phyloP scores from a whole-genome alignment of 768 basidiomycete genomes.

The Boletus rufocinnamomeus region DNA sequence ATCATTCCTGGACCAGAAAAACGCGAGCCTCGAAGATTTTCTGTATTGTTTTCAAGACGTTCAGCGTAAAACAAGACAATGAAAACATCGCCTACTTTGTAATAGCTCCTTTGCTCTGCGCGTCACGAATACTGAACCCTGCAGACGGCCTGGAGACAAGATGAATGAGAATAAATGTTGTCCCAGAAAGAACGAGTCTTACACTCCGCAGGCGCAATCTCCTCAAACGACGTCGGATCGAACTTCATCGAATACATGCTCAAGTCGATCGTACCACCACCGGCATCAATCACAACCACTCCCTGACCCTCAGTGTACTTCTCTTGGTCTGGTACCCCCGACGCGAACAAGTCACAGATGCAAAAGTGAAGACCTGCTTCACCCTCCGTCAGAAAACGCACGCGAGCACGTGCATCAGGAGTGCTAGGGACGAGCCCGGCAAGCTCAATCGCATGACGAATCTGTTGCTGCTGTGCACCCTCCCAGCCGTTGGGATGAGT shows the following conservation, averaged over 20 bases:
- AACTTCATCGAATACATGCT: constrained; percentile 43
- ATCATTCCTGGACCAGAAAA: constrained; percentile 33
- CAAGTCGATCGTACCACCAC: constrained; percentile 44
- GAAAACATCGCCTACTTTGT: constrained; percentile 26
- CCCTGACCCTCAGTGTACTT: constrained; percentile 28
- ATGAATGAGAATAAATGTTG: background rate
- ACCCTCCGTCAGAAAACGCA: constrained; percentile 59
- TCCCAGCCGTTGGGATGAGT: constrained; percentile 69
- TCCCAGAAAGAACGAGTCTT: background rate
- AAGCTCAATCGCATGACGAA: constrained; percentile 50
- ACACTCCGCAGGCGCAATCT: constrained; percentile 38
- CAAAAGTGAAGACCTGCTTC: constrained; percentile 63
- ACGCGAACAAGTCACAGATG: constrained; percentile 36
- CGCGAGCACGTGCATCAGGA: constrained; percentile 37
- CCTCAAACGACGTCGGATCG: constrained; percentile 36
- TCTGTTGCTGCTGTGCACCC: constrained; percentile 51
- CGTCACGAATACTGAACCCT: constrained; percentile 41
- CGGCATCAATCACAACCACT: constrained; percentile 50
- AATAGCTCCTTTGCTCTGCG: constrained; percentile 32
- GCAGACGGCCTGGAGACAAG: constrained; percentile 32
- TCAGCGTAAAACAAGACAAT: background rate
- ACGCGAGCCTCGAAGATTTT: constrained; percentile 27
- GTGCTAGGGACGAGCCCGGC: constrained; percentile 51
- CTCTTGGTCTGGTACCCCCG: constrained; percentile 11
- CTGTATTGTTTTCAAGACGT: constrained; percentile 13